Evolutionary conservation across 2,329 filamentous ascomycete species (phyloP).

Genomic region (Fusarium sp.): DNA sequence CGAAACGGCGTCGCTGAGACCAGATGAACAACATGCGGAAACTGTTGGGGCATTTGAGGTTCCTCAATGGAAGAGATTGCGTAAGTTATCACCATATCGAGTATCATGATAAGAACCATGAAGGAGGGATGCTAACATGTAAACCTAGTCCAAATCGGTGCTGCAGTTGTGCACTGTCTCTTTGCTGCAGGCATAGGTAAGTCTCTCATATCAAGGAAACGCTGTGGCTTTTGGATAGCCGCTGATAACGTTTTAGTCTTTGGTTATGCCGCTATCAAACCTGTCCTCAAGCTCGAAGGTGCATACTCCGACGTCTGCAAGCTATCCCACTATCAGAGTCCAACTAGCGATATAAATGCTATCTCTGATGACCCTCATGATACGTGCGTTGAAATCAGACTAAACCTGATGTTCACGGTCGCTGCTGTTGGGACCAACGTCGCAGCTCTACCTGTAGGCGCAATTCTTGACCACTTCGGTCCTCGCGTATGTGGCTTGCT

Average conservation of each 20-base stretch:
- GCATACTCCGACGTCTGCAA: constrained; percentile 76
- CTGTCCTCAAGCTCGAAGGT: constrained; percentile 79
- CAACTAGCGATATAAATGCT: constrained; percentile 1
- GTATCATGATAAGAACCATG: background rate
- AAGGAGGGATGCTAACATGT: constrained; percentile 17
- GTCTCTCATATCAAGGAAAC: background rate
- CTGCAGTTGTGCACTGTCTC: constrained; percentile 66
- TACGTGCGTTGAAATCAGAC: constrained; percentile 66
- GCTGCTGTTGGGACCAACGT: constrained; percentile 91
- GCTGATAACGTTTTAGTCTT: constrained; percentile 65
- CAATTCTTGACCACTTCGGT: constrained; percentile 85
- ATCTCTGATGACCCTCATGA: constrained; percentile 43
- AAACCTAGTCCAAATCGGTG: constrained; percentile 48
- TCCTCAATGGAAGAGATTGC: constrained; percentile 65
- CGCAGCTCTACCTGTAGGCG: constrained; percentile 85
- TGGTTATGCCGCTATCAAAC: constrained; percentile 87
- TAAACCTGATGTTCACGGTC: constrained; percentile 94
- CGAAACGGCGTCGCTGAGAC: constrained; percentile 58
- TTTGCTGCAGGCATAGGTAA: constrained; percentile 76
- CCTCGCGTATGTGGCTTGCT: constrained; percentile 80
- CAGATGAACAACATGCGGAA: constrained; percentile 56
- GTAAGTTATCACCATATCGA: constrained; percentile 54
- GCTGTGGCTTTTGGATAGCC: background rate
- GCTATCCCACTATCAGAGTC: constrained; percentile 34
- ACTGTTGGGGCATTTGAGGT: constrained; percentile 68